Evolutionary conservation across 1,284 basidiomycete species (phyloP), one percentile per base, ranked within the genome.

Genomic region (Cystobasidium pallidum): DNA sequence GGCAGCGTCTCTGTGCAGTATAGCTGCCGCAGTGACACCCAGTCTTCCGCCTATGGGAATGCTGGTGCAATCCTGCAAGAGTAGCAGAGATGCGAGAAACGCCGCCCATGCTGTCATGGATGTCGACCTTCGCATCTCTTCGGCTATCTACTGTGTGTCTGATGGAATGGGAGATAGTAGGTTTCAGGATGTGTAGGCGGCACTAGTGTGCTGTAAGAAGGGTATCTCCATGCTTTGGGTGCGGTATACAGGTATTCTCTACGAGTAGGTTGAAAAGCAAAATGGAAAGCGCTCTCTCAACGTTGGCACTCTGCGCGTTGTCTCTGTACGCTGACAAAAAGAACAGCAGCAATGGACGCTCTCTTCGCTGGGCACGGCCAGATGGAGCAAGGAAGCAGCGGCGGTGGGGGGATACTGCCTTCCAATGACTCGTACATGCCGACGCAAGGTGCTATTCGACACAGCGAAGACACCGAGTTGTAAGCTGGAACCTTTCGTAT

Each of bases 401-500:
- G 49, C 26, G 24, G 45, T 24, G 36, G 57, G 19, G 55, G 54
- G 0, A 71, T 71, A 49, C 61, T 71, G 24, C 59, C 68, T 21
- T 71, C 68, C 8, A 71, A 71, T 28, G 61, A 54, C 47, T 63
- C 59, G 32, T 71, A 71, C 61, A 51, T 59, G 49, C 68, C 68
- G 3, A 71, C 68, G 2, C 59, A 71, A 24, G 68, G 68, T 34
- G 73, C 73, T 41, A 63, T 74, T 41, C 51, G 70, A 26, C 64
- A 72, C 43, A 59, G 52, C 34, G 73, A 74, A 43, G 73, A 74
- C 43, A 74, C 73, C 3, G 73, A 74, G 45, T 74, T 74, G 73
- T 74, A 34, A 36, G 73, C 39, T 55, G 34, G 51, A 15, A 51
- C 15, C 24, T 28, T 51, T 28, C 30, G 10, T n/a, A n/a, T 13